Evolutionary conservation across 805 yeast genomes (phyloP), one percentile per base, ranked within the genome.

Genomic region (Ogataea nakhonphanomensis): DNA sequence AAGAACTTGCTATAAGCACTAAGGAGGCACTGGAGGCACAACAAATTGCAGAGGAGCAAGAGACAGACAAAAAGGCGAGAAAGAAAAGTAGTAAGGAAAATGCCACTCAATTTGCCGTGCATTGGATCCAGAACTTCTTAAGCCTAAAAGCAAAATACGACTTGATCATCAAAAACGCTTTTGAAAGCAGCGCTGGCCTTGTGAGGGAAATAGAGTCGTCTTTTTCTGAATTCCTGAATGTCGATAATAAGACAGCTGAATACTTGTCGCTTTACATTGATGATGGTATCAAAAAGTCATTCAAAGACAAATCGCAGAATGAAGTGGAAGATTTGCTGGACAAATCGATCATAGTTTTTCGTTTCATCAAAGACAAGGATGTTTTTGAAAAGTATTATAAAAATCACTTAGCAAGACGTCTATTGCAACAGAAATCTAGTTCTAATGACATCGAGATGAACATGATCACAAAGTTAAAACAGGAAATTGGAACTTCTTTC

Each of bases 371-470:
- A 44, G 96, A 90, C 51, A 90, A 88, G 55, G 96, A 89, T 62
- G 66, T 84, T 20, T 90, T 89, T 64, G 95, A 88, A 56, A 82
- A 77, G 30, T 80, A 84, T 45, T 89, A 87, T 61, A 88, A 88
- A 52, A 84, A 81, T 39, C 96, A 86, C 63, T 69, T 90, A 43
- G 95, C 96, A 1, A 87, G 83, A 59, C 70, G 97, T 45, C 69
- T 89, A 30, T 57, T 82, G 27, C 71, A 77, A 41, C 69, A 70
- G 48, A 65, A 60, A 49, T 64, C 65, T 8, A 46, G 62, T 35
- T 67, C 76, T 2, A 61, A 70, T 33, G 91, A 86, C 44, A 62
- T 83, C 4, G 97, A 89, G 58, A 79, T 80, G 55, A 64, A 69
- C 21, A 69, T 88, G 58, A 78, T 89, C 14, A 69, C 79, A 1